Conservation (phyloP, 2,329 filamentous ascomycete genomes). For the Polychaeton citri region DNA sequence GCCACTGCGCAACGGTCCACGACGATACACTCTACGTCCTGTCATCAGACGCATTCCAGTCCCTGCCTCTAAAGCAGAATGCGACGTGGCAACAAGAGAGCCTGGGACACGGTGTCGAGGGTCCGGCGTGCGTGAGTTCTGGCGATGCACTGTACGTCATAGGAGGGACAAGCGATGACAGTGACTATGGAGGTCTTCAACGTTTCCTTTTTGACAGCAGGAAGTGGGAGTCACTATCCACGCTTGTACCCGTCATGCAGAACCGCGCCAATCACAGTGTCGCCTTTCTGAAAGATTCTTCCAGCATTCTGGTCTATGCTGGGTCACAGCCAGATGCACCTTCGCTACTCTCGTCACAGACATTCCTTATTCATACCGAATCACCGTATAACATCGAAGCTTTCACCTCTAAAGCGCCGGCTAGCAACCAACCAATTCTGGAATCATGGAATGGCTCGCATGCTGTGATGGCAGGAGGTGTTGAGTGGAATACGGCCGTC, state of each 20-base stretch:
- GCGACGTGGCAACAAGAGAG: constrained; percentile 57
- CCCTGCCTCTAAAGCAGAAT: constrained; percentile 53
- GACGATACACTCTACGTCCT: constrained; percentile 77
- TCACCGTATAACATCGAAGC: constrained; percentile 51
- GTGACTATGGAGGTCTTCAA: constrained; percentile 63
- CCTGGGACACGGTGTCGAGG: constrained; percentile 57
- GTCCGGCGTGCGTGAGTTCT: constrained; percentile 58
- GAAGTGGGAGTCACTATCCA: constrained; percentile 45
- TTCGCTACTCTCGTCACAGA: constrained; percentile 50
- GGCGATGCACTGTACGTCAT: constrained; percentile 64
- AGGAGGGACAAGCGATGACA: constrained; percentile 50
- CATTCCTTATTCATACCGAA: constrained; percentile 57
- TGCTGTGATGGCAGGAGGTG: constrained; percentile 63
- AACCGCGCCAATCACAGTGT: constrained; percentile 64
- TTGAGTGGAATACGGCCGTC: constrained; percentile 50
- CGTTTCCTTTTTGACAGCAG: constrained; percentile 44
- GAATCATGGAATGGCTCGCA: constrained; percentile 59
- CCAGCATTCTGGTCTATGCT: constrained; percentile 68
- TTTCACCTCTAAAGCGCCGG: constrained; percentile 45
- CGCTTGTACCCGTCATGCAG: constrained; percentile 42
- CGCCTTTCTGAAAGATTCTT: constrained; percentile 55
- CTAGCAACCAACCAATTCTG: constrained; percentile 56
- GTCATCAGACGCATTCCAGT: constrained; percentile 61
- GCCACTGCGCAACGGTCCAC: constrained; percentile 70
- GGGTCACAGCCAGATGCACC: constrained; percentile 51